Percentiles rank a stretch among this genome's conserved stretches.
These are phyloP conservation scores for Fusarium subtropicale DNA, from an alignment of 2,329 filamentous ascomycete species.

Conservation along the genomic window DNA sequence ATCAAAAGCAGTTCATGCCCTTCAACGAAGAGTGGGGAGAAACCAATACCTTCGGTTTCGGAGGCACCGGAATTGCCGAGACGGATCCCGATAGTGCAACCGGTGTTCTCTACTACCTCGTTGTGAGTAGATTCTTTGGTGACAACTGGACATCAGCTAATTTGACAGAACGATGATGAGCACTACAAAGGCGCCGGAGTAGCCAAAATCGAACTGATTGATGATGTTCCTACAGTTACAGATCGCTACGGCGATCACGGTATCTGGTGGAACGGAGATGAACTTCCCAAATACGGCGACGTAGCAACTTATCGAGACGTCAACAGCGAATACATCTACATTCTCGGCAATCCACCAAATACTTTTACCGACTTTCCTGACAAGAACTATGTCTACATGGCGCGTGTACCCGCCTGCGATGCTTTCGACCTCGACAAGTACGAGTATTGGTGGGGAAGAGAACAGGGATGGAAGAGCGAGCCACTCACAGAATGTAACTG, in stretches of 20 bases:
- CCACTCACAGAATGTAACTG: constrained; percentile 49
- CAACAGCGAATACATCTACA: constrained; percentile 54
- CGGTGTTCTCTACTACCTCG: constrained; percentile 53
- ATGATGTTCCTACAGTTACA: constrained; percentile 52
- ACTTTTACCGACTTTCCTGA: constrained; percentile 40
- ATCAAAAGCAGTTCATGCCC: constrained; percentile 54
- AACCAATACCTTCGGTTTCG: constrained; percentile 52
- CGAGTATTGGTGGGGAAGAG: constrained; percentile 56
- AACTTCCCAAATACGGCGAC: constrained; percentile 53
- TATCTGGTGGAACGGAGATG: constrained; percentile 54
- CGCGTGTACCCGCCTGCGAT: constrained; percentile 50
- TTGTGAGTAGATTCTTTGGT: constrained; percentile 42
- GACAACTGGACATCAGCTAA: fast-evolving
- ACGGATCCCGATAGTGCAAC: constrained; percentile 44
- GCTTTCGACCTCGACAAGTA: constrained; percentile 54
- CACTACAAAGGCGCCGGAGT: constrained; percentile 53
- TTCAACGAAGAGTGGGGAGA: constrained; percentile 54
- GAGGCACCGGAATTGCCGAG: constrained; percentile 56
- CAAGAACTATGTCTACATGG: constrained; percentile 52
- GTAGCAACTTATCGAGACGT: constrained; percentile 53
- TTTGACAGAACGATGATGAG: constrained; percentile 48
- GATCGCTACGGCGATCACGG: constrained; percentile 43
- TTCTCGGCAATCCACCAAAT: constrained; percentile 54
- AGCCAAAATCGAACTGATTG: constrained; percentile 51
- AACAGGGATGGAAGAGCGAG: constrained; percentile 52